Base-by-base conservation (phyloP, 192 early-diverging fungal genomes). In the Irineochytrium annulatum region DNA sequence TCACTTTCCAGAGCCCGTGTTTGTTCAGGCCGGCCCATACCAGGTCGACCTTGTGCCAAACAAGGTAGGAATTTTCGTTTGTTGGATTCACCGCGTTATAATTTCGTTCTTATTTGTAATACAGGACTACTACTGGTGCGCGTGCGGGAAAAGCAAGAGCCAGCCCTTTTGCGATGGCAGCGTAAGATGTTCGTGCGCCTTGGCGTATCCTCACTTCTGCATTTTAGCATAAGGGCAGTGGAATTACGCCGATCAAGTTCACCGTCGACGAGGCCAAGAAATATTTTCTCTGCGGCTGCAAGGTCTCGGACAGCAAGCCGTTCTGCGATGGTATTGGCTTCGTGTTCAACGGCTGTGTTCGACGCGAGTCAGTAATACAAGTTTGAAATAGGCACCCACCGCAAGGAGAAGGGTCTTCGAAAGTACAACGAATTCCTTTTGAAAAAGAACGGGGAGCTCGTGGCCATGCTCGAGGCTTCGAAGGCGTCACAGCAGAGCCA, bases 271-370 rank as follows among this genome's bases (percentile, higher is more conserved):
- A 75, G 51, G 62, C 32, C 37, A 73, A 73, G 57, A 75, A 68
- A 30, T 58, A 68, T 58, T 75, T 27, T 14, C 57, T 75, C 13
- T 70, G 73, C 39, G 73, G 68, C 28, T 75, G 73, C 58, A 58
- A 64, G 39, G 27, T 43, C 26, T 58, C 60, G 8, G 73, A 58
- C 3, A 60, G 24, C 55, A 34, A 28, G 16, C 69, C 73, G 19
- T 75, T 68, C 65, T 75, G 73, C 60, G 73, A 75, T 46, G 73
- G n/a, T n/a, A n/a, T n/a, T n/a, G n/a, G n/a, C n/a, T n/a, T n/a
- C n/a, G n/a, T n/a, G n/a, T n/a, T n/a, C n/a, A n/a, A n/a, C n/a
- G n/a, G n/a, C n/a, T n/a, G n/a, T n/a, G n/a, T n/a, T n/a, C n/a
- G n/a, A n/a, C n/a, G n/a, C n/a, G n/a, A n/a, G n/a, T n/a, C n/a